Conservation (phyloP, 1,284 basidiomycete species). For the Sanghuangporus sanghuang region DNA sequence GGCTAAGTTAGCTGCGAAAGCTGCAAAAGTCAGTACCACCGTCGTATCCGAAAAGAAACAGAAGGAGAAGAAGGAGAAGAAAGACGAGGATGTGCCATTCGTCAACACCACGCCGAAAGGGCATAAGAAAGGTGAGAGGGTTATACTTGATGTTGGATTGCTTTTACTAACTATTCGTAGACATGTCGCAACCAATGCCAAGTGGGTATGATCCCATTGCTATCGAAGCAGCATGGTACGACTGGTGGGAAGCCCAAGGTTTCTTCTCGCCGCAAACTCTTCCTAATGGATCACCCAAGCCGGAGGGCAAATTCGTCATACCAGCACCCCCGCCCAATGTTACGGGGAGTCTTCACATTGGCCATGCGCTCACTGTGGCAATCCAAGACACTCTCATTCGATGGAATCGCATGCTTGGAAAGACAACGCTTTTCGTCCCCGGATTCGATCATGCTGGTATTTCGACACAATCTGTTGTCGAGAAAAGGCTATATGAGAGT, state of each 20-base stretch:
- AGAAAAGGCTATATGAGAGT: conserved; percentile 85
- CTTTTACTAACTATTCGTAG: conserved; percentile 35
- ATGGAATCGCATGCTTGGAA: conserved; percentile 97
- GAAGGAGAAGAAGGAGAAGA: conserved; percentile 76
- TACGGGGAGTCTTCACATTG: conserved; percentile 94
- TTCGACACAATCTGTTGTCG: conserved; percentile 97
- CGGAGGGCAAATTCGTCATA: conserved; percentile 79
- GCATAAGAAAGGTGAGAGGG: conserved; percentile 77
- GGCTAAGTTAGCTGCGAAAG: conserved; percentile 77
- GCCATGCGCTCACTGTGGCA: conserved; percentile 90
- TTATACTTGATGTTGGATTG: not conserved
- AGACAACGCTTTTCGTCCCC: conserved; percentile 86
- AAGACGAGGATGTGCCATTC: conserved; percentile 65
- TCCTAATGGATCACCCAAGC: conserved; percentile 49
- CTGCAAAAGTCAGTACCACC: conserved; percentile 45
- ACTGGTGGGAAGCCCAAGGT: conserved; percentile 92
- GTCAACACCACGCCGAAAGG: conserved; percentile 85
- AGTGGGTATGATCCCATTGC: conserved; percentile 92
- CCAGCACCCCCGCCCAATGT: conserved; percentile 98
- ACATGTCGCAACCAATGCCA: conserved; percentile 85
- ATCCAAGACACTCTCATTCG: conserved; percentile 89
- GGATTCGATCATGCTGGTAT: conserved; percentile 99
- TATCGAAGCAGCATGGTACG: conserved; percentile 96
- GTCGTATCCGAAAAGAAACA: conserved; percentile 53
- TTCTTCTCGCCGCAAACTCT: conserved; percentile 84